These are phyloP conservation scores for Paraconiothyrium brasiliense DNA, from an alignment of 2,329 filamentous ascomycete genomes.

Conservation along the genomic window DNA sequence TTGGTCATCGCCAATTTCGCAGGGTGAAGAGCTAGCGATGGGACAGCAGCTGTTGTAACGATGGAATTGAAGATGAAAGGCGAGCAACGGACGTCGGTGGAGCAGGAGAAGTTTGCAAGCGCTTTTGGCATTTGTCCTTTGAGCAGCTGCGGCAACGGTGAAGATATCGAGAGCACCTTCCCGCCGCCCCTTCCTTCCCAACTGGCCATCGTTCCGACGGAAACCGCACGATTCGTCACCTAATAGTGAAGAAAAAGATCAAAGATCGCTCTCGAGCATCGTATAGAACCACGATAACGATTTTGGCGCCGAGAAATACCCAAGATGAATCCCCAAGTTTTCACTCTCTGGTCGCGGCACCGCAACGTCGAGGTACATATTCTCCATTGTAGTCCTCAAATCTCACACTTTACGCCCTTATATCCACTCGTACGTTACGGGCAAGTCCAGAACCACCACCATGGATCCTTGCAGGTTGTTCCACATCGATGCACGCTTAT, in stretches of 20 bases:
- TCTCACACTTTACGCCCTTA: background rate
- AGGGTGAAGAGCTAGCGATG: background rate
- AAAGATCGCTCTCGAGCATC: too few species aligned
- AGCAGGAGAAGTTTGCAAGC: background rate
- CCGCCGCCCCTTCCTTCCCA: background rate
- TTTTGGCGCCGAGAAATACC: too few species aligned
- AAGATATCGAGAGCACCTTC: background rate
- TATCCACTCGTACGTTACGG: background rate
- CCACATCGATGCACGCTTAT: background rate
- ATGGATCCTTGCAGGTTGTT: background rate
- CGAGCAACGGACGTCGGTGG: background rate
- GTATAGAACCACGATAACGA: too few species aligned
- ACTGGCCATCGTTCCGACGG: background rate
- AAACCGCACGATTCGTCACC: background rate
- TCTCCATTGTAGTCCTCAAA: background rate
- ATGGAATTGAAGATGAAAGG: background rate
- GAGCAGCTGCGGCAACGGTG: background rate
- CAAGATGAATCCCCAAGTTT: background rate
- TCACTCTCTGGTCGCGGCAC: background rate
- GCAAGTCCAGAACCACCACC: background rate
- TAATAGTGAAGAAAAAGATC: background rate
- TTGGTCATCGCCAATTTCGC: background rate
- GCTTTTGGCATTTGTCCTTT: background rate
- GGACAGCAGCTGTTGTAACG: background rate
- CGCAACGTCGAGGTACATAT: too few species aligned